Conservation (phyloP, 2,329 filamentous ascomycete genomes). For the Talaromyces sp. region DNA sequence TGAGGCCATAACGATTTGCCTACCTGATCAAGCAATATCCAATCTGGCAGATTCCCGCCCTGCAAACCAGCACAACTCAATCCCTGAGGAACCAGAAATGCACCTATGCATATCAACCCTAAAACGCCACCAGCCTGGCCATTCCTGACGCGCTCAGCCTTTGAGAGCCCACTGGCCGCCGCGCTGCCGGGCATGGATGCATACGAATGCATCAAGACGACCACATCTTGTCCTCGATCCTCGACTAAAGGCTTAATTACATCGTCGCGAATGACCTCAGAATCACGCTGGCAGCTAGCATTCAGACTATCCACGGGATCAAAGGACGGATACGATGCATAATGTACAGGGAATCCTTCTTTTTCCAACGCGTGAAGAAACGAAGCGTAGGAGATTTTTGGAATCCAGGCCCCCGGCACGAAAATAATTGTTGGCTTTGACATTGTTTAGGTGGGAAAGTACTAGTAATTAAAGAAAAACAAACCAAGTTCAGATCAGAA, state of each 20-base stretch:
- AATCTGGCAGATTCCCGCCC: slow-evolving; percentile 19
- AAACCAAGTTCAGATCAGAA: background rate
- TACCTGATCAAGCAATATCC: slow-evolving; percentile 22
- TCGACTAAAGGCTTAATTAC: slow-evolving; percentile 15
- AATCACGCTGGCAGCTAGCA: slow-evolving; percentile 27
- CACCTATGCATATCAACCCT: slow-evolving; percentile 27
- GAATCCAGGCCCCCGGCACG: slow-evolving; percentile 38
- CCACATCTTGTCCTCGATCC: slow-evolving; percentile 20
- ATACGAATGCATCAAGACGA: slow-evolving; percentile 29
- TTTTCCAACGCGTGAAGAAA: slow-evolving; percentile 24
- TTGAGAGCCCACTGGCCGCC: slow-evolving; percentile 21
- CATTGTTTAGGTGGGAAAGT: background rate
- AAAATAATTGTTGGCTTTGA: slow-evolving; percentile 25
- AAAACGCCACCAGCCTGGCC: slow-evolving; percentile 26
- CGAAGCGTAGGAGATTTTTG: slow-evolving; percentile 25
- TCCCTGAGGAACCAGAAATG: slow-evolving; percentile 34
- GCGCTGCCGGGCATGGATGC: slow-evolving; percentile 25
- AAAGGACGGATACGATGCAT: slow-evolving; percentile 23
- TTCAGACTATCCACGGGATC: slow-evolving; percentile 21
- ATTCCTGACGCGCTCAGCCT: slow-evolving; percentile 18
- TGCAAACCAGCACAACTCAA: slow-evolving; percentile 18
- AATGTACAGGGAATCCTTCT: slow-evolving; percentile 26
- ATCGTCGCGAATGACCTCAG: slow-evolving; percentile 21
- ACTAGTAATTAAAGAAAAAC: background rate
- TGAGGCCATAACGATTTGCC: slow-evolving; percentile 14